Percentiles rank a stretch among this genome's conserved stretches.
Conservation (phyloP, 768 basidiomycete genomes). For the Clavulina sp. region DNA sequence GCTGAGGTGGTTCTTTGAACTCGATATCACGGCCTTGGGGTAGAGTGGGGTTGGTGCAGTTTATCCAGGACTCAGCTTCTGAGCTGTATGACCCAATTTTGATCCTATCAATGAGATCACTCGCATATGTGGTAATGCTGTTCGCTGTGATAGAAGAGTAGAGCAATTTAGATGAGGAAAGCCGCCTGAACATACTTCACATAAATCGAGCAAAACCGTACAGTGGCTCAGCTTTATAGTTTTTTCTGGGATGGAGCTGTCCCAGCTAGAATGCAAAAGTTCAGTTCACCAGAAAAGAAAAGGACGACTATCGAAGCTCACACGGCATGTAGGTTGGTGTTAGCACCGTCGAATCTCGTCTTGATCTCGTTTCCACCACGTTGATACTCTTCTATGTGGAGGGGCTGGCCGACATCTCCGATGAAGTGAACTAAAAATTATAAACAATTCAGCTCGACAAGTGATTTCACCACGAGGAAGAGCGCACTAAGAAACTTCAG, state of each 20-base stretch:
- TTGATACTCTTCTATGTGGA: conserved; percentile 1
- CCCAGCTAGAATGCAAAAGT: not conserved
- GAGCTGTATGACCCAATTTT: not conserved
- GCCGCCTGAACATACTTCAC: no score
- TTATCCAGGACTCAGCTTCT: not conserved
- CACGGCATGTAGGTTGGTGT: conserved; percentile 1
- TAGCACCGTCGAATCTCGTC: not conserved
- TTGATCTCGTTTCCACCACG: conserved; percentile 1
- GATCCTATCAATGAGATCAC: not conserved
- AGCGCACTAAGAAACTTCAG: not conserved
- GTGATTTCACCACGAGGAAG: not conserved
- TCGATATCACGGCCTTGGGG: not conserved
- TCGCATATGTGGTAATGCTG: not conserved
- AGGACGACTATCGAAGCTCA: not conserved
- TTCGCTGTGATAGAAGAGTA: not conserved
- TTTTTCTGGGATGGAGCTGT: not conserved
- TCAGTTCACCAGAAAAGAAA: not conserved
- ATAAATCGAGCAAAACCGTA: no score
- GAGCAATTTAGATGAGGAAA: not conserved
- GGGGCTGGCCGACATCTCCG: conserved; percentile 5
- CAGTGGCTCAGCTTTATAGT: not conserved
- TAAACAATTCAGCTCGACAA: not conserved
- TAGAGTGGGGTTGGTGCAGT: not conserved
- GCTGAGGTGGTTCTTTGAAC: not conserved
- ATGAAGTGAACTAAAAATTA: conserved; percentile 5